Base-by-base conservation (phyloP, 1,284 basidiomycete species). In the Leccinum pachyderme region DNA sequence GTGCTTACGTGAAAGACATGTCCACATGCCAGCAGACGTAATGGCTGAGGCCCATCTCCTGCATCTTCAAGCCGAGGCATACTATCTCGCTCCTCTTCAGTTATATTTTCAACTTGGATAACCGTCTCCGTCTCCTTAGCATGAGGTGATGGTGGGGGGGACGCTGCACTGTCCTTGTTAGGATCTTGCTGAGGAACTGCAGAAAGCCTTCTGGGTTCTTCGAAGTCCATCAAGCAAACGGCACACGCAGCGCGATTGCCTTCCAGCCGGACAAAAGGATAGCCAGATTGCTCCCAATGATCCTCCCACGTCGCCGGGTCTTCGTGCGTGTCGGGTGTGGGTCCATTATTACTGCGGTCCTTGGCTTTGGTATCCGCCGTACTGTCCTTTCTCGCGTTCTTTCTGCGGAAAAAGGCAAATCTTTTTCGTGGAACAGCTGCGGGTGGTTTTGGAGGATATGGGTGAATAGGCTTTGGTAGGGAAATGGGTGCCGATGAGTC, bases 221-320 rank as follows among this genome's bases (percentile, higher is more conserved):
- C 87, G 59, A 91, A 92, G 67, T 92, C 90, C 79, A 86, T 79
- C 61, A 92, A 71, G 68, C 90, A 92, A 55, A 92, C 89, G 29
- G 88, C 87, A 69, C 89, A 92, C 12, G 84, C 81, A 6, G 90
- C 90, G 47, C 89, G 83, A 64, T 92, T 89, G 18, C 82, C 85
- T 61, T 89, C 87, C 31, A 92, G 77, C 43, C 86, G 74, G 37
- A 92, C 81, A 67, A 83, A 83, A n/a, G 82, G 82, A 61, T 79
- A 80, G 49, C 78, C 77, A 43, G 74, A 72, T 49, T 74, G 70
- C 59, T 81, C 82, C 80, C 81, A 83, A 48, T 76, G 73, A 35
- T 78, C 78, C 56, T 82, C 77, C 82, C 81, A 83, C 22, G 78
- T 76, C 62, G 77, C 71, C 12, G 74, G 73, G 56, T 73, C 73